These are phyloP conservation scores for Saturnispora galanensis DNA, from an alignment of 805 yeast species.

Conservation along the genomic window DNA sequence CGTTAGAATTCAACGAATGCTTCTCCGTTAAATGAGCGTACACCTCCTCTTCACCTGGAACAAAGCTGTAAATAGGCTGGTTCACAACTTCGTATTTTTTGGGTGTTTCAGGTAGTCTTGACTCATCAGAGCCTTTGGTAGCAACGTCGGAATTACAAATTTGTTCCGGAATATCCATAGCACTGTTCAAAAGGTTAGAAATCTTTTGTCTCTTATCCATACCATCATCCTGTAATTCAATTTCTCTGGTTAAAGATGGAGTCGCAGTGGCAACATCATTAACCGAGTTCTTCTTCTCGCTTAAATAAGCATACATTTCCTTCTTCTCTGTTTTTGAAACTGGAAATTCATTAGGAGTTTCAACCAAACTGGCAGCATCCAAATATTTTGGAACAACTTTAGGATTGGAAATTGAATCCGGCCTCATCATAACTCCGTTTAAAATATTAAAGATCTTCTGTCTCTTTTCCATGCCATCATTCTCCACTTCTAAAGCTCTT, in stretches of 20 bases:
- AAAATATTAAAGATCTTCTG: not conserved
- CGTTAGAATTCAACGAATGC: constrained; percentile 9
- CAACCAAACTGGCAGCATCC: too few relatives aligned
- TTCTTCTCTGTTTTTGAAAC: not conserved
- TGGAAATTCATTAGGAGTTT: too few relatives aligned
- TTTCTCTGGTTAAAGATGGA: too few relatives aligned
- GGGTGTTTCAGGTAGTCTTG: constrained; percentile 8
- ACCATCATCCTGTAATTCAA: not conserved
- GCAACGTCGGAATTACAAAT: not conserved
- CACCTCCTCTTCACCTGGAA: constrained; percentile 11
- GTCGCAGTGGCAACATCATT: not conserved
- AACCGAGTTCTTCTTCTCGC: not conserved
- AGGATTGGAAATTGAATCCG: not conserved
- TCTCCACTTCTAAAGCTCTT: not conserved
- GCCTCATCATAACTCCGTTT: not conserved
- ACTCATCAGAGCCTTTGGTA: constrained; percentile 9
- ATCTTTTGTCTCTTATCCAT: not conserved
- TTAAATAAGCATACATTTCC: not conserved
- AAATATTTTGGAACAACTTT: too few relatives aligned
- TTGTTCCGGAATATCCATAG: not conserved
- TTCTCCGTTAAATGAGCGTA: constrained; percentile 12
- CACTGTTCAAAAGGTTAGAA: not conserved
- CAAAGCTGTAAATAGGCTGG: constrained; percentile 12
- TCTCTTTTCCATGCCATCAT: not conserved
- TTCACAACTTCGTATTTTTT: constrained; percentile 11